Evolutionary conservation across 2,329 filamentous ascomycete species (phyloP), one percentile per base, ranked within the genome.

Genomic region (Cadophora sp.): DNA sequence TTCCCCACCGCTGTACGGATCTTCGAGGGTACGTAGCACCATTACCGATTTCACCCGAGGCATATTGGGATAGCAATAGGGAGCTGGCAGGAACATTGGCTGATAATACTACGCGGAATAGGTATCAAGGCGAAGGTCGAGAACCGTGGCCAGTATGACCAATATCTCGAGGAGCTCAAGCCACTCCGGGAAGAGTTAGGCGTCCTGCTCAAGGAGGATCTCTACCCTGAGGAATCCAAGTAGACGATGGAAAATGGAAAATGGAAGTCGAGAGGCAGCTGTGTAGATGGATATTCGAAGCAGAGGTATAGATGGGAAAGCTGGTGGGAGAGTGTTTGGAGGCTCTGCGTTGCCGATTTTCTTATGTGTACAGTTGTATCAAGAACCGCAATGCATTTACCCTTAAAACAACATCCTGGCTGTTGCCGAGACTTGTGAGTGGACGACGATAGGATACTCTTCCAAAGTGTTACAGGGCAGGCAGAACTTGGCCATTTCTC

Each of bases 51-150:
- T 26, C 27, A 59, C 62, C 56, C 34, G 58, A 40, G 19, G 51
- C 34, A 34, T 61, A 60, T 43, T 43, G 51, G 55, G 27, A 67
- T 55, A 56, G 55, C 9, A 62, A 40, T 26, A 27, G 19, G 19
- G 31, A n/a, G 3, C n/a, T 29, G 48, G 19, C 37, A 5, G 60
- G 58, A 67, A 46, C 14, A 62, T 22, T 46, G 61, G 63, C 73
- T 76, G 58, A 75, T 62, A 31, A 51, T 46, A 46, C 37, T 40
- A 50, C 37, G 22, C 34, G n/a, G 59, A 69, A 78, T 78, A 97
- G 94, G 95, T 79, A 92, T 99, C 88, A 97, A 97, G 86, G 93
- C 94, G 83, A 99, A 99, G 90, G 96, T 98, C 76, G 96, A 99
- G 89, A 99, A 97, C 89, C 91, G 93, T 83, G 89, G 89, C 79